Base-by-base conservation (phyloP, 83 land plant species). In the Larix sibirica region DNA sequence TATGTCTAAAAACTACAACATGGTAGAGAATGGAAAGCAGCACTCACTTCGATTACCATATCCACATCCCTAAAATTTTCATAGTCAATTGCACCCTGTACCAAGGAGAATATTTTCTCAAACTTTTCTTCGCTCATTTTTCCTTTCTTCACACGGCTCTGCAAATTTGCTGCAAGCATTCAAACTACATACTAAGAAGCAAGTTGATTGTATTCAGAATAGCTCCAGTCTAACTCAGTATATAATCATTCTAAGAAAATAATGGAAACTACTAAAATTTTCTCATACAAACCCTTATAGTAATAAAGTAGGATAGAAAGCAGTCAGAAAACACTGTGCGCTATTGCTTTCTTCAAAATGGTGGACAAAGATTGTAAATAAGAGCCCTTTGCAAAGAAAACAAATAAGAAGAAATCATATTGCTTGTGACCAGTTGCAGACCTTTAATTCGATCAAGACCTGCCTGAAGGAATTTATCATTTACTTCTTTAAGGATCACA, bases 141-240 rank as follows among this genome's bases (percentile, higher is more conserved):
- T 24, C 96, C 96, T 81, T 94, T 94, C 81, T 90, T 92, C 60
- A 94, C 93, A 18, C 95, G 92, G 62, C 96, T 95, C 87, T 94
- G 90, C 70, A 95, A 62, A 79, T 95, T 95, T n/a, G 90, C 98
- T 95, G 88, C 38, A 89, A 62, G 50, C 38, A 61, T 20, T 64
- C 54, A 80, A 33, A 36, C 21, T 42, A 65, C 7, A 33, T 23
- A 80, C 24, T 62, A 8, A 73, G 77, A 73, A 73, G 13, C 44
- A 42, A 73, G 56, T 42, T 44, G 47, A 16, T 1, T 73, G 13
- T 50, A 73, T 42, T 9, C 54, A 18, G 4, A 1, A 42, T 3
- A 21, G 77, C 14, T 73, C 42, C 3, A 73, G 5, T 21, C 56
- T 42, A 73, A 42, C 24, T 40, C 58, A 44, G 56, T 40, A 73